A percentile compares a stretch with the other conserved stretches of the same genome.
phyloP scores from a whole-genome alignment of 306 rosid genomes.

The Betula pendula region DNA sequence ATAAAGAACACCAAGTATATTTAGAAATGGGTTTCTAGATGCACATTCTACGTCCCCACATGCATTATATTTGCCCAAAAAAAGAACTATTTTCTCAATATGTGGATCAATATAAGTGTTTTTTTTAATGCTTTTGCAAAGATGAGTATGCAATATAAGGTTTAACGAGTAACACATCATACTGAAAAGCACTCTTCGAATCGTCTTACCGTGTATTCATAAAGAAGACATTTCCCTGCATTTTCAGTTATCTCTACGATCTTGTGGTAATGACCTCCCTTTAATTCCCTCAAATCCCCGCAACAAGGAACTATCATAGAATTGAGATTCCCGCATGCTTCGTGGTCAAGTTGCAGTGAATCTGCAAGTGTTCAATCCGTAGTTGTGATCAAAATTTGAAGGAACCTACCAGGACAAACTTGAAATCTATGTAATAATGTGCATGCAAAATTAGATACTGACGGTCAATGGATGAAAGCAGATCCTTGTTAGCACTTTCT shows the following conservation, averaged over 20 bases:
- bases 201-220: slow-evolving; percentile 72
- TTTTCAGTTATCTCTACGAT: slow-evolving; percentile 88
- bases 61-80: not conserved
- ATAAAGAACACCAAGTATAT: not conserved
- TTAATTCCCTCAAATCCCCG: slow-evolving; percentile 82
- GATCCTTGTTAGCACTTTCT: slow-evolving; percentile 71
- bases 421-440: not conserved
- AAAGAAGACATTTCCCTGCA: slow-evolving; percentile 84
- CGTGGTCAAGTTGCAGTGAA: slow-evolving; percentile 91
- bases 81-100: not conserved
- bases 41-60: not conserved
- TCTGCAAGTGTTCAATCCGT: slow-evolving; percentile 54
- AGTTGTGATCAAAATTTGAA: slow-evolving; percentile 16
- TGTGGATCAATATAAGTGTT: too few species aligned
- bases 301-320: slow-evolving; percentile 87
- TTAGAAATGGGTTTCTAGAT: not conserved
- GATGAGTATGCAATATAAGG: not conserved
- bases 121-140: not conserved
- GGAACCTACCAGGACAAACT: slow-evolving; percentile 12
- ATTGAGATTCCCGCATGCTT: slow-evolving; percentile 85
- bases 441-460: slow-evolving; percentile 44
- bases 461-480: slow-evolving; percentile 81
- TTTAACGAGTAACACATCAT: too few species aligned
- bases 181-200: too few species aligned
- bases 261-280: slow-evolving; percentile 90